phyloP scores from a whole-genome alignment of 2,329 filamentous ascomycete genomes.

The Massarina eburnea region DNA sequence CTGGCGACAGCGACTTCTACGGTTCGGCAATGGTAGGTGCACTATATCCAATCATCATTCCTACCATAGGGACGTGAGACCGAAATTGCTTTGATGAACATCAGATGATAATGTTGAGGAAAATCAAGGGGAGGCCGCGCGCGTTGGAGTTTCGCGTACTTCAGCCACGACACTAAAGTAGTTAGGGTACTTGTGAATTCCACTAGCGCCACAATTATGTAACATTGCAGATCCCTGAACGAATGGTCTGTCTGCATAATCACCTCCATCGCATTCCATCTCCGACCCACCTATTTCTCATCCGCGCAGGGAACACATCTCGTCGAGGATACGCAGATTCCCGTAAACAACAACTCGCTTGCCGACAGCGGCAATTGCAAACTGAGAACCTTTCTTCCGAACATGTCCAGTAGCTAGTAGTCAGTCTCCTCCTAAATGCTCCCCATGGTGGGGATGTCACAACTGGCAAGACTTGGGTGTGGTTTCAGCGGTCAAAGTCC shows the following conservation, averaged over 20 bases:
- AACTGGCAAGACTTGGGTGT: not conserved
- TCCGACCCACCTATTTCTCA: no score
- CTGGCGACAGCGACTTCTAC: not conserved
- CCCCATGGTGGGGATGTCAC: no score
- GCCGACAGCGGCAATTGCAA: no score
- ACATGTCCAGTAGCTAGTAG: no score
- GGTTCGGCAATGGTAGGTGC: not conserved
- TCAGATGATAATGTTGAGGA: conserved; percentile 3
- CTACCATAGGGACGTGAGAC: not conserved
- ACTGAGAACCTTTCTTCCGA: no score
- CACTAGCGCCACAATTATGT: conserved; percentile 4
- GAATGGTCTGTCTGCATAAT: not conserved
- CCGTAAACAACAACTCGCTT: no score
- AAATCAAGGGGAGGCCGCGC: conserved; percentile 12
- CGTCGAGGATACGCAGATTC: no score
- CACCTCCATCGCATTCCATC: not conserved
- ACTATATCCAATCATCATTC: not conserved
- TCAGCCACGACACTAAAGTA: conserved; percentile 11
- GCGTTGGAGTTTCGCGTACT: conserved; percentile 20
- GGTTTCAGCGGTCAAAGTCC: not conserved
- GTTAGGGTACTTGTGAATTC: not conserved
- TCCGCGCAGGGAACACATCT: no score
- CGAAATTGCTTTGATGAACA: not conserved
- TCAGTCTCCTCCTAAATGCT: no score
- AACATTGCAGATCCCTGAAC: not conserved